Conservation (phyloP, 1,139 yeast genomes). For the Protomyces arabidopsidicola region DNA sequence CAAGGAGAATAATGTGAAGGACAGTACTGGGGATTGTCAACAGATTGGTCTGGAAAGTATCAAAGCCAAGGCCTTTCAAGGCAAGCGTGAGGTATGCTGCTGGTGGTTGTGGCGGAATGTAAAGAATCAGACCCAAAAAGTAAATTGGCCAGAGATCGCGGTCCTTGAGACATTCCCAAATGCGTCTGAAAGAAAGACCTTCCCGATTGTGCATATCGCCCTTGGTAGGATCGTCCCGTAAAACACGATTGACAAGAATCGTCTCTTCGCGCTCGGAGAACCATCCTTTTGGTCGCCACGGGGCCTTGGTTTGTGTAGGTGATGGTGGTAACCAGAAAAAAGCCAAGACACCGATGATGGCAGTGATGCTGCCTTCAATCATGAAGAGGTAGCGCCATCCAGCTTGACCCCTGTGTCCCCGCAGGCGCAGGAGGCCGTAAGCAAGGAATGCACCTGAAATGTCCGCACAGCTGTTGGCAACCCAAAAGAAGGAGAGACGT, state of each 20-base stretch:
- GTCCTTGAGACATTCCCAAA: constrained; percentile 47
- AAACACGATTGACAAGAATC: constrained; percentile 55
- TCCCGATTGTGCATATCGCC: constrained; percentile 63
- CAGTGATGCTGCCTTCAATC: constrained; percentile 52
- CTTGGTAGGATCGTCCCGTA: constrained; percentile 62
- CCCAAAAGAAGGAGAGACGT: constrained; percentile 50
- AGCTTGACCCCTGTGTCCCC: constrained; percentile 41
- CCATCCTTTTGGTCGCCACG: constrained; percentile 55
- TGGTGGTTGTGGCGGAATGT: constrained; percentile 45
- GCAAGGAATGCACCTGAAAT: constrained; percentile 44
- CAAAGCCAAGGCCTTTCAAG: constrained; percentile 52
- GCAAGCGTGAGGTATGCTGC: constrained; percentile 51
- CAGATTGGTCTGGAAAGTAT: constrained; percentile 53
- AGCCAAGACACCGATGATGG: constrained; percentile 49
- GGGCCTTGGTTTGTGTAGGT: constrained; percentile 51
- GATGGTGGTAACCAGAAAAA: constrained; percentile 56
- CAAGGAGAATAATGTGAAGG: constrained; percentile 43
- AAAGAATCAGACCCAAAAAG: constrained; percentile 48
- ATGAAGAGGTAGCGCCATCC: constrained; percentile 62
- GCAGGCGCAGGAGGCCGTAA: constrained; percentile 46
- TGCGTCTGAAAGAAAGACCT: constrained; percentile 45
- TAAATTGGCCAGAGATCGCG: constrained; percentile 59
- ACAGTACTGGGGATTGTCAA: constrained; percentile 38
- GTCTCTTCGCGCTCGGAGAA: constrained; percentile 55
- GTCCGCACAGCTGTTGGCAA: constrained; percentile 37